Evolutionary conservation across 169 alveolate genomes (phyloP).

Genomic region (Toxoplasma gondii): DNA sequence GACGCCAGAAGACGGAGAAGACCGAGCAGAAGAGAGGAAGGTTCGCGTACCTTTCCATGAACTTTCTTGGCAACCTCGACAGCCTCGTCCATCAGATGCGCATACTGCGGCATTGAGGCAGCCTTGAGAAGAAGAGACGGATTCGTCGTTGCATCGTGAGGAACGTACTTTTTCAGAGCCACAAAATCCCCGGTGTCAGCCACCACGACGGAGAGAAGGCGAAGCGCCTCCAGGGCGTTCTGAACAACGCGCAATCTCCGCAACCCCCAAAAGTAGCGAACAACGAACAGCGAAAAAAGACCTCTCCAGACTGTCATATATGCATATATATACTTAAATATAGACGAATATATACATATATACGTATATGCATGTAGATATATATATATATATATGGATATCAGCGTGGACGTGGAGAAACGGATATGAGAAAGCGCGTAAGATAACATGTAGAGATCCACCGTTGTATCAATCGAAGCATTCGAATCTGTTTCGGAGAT

Average conservation of each 20-base stretch:
- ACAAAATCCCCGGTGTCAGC: constrained; percentile 88
- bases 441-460: no score
- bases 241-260: not conserved
- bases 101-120: constrained; percentile 71
- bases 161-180: constrained; percentile 74
- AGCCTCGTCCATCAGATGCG: constrained; percentile 64
- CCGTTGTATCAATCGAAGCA: no score
- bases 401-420: no score
- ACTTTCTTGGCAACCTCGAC: constrained; percentile 59
- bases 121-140: constrained; percentile 85
- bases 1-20: not conserved
- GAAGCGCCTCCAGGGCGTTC: constrained; percentile 59
- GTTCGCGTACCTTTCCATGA: not conserved
- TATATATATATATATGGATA: no score
- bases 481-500: no score
- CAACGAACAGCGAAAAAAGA: no score
- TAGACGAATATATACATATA: no score
- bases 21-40: not conserved
- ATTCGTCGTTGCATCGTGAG: constrained; percentile 89
- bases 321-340: no score
- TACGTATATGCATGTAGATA: no score
- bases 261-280: not conserved
- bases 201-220: constrained; percentile 77
- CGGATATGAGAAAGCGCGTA: no score
- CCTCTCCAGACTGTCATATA: no score